Conservation (phyloP, 495 filamentous ascomycete species). For the Daldinia loculata region DNA sequence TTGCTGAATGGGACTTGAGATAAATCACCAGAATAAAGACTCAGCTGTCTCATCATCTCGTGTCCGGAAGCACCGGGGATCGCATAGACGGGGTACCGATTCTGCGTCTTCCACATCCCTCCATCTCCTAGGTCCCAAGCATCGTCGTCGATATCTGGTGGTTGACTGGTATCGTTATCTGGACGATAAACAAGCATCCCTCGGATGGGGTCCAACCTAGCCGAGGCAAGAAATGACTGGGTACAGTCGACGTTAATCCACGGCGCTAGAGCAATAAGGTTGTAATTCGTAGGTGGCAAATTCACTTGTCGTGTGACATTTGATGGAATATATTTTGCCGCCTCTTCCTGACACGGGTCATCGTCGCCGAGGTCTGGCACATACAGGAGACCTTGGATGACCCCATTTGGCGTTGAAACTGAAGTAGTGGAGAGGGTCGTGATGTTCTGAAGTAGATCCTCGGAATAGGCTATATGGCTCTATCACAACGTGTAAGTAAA, state of each 20-base stretch:
- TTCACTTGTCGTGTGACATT: conserved; percentile 77
- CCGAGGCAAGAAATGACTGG: conserved; percentile 70
- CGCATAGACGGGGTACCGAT: conserved; percentile 83
- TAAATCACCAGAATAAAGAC: conserved; percentile 77
- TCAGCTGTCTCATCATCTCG: conserved; percentile 74
- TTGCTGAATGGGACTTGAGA: conserved; percentile 65
- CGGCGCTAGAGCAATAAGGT: conserved; percentile 82
- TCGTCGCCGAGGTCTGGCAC: conserved; percentile 70
- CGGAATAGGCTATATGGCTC: conserved; percentile 71
- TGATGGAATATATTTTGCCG: conserved; percentile 67
- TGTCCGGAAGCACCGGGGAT: conserved; percentile 72
- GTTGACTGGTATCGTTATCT: conserved; percentile 61
- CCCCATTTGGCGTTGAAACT: conserved; percentile 59
- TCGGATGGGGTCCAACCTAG: conserved; percentile 61
- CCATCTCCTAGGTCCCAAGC: conserved; percentile 74
- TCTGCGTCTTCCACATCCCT: conserved; percentile 67
- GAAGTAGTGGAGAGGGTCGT: conserved; percentile 74
- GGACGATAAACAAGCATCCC: conserved; percentile 82
- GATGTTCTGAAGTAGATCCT: conserved; percentile 66
- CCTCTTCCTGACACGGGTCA: conserved; percentile 68
- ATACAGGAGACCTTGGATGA: conserved; percentile 79
- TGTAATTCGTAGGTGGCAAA: conserved; percentile 70
- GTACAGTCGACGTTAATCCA: conserved; percentile 81
- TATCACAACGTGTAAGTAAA: conserved; percentile 45
- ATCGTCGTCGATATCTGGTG: conserved; percentile 65